Conservation (phyloP, 2,329 filamentous ascomycete genomes). For the Fusarium staphyleae region DNA sequence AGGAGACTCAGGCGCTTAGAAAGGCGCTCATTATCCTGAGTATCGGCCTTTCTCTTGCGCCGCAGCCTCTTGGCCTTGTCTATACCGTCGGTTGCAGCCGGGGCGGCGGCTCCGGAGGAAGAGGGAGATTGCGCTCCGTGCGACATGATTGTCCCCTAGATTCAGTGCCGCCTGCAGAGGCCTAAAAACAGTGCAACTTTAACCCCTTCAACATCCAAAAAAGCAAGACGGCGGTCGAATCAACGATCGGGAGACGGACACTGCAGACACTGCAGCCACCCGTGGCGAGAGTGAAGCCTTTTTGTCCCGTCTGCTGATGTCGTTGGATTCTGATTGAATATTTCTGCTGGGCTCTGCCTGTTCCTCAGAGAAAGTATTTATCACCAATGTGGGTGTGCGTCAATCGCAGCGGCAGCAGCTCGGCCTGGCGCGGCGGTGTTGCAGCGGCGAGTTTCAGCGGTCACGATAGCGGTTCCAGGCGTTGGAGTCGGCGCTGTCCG, state of each 20-base stretch:
- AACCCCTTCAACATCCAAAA: constrained; percentile 28
- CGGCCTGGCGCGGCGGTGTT: constrained; percentile 41
- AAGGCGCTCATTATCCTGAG: constrained; percentile 73
- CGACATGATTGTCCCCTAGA: constrained; percentile 44
- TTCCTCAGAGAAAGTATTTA: constrained; percentile 6
- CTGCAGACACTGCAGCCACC: constrained; percentile 22
- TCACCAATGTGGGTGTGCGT: constrained; percentile 34
- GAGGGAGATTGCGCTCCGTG: constrained; percentile 46
- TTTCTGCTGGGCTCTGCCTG: constrained; percentile 6
- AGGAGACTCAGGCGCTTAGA: constrained; percentile 84
- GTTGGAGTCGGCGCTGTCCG: constrained; percentile 31
- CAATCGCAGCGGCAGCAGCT: constrained; percentile 29
- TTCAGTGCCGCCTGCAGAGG: constrained; percentile 8
- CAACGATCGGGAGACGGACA: constrained; percentile 19
- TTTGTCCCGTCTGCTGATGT: constrained; percentile 9
- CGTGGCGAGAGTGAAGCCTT: constrained; percentile 24
- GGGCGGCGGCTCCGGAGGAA: constrained; percentile 7
- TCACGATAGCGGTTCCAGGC: constrained; percentile 30
- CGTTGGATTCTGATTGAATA: background rate
- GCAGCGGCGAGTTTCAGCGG: constrained; percentile 27
- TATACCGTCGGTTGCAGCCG: constrained; percentile 29
- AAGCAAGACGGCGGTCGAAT: constrained; percentile 15
- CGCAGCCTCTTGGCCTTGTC: constrained; percentile 33
- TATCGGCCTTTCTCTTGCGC: constrained; percentile 67
- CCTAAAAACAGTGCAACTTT: constrained; percentile 26